These are phyloP conservation scores for Tylopilus intermedius DNA, from an alignment of 768 basidiomycete genomes.

Conservation along the genomic window DNA sequence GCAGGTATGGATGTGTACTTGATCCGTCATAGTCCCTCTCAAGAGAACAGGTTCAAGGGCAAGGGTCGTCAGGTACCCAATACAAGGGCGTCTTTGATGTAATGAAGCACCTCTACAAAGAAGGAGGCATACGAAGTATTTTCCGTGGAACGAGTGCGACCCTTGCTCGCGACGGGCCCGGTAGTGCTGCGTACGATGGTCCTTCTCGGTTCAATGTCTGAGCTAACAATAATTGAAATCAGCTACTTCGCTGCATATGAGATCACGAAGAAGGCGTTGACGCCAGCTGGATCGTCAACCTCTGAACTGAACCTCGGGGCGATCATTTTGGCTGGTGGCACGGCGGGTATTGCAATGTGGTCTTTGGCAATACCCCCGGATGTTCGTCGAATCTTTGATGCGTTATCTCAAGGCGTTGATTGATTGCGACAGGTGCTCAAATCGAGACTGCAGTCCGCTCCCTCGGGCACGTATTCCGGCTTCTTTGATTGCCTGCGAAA, in stretches of 20 bases:
- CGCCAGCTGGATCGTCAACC: constrained; percentile 74
- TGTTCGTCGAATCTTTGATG: constrained; percentile 42
- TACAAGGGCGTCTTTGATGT: constrained; percentile 94
- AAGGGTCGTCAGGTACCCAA: constrained; percentile 61
- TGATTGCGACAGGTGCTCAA: constrained; percentile 73
- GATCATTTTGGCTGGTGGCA: constrained; percentile 88
- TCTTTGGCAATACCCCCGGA: constrained; percentile 94
- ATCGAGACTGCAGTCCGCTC: constrained; percentile 92
- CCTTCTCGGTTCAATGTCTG: background rate
- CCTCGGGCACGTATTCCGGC: constrained; percentile 95
- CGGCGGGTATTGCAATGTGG: constrained; percentile 98
- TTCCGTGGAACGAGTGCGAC: constrained; percentile 94
- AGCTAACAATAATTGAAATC: constrained; percentile 7
- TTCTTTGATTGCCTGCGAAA: constrained; percentile 89
- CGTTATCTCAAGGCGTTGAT: constrained; percentile 4
- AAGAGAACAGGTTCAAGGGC: constrained; percentile 74
- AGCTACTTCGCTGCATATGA: constrained; percentile 99
- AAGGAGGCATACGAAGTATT: constrained; percentile 88
- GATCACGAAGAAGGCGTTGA: constrained; percentile 81
- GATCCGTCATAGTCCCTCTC: background rate
- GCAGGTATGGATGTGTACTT: constrained; percentile 49
- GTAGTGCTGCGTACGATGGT: constrained; percentile 82
- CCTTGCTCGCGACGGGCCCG: constrained; percentile 90
- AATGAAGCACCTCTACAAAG: constrained; percentile 82
- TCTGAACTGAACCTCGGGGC: constrained; percentile 79